Conservation (phyloP, 2,329 filamentous ascomycete species). For the Fusarium mundagurra region DNA sequence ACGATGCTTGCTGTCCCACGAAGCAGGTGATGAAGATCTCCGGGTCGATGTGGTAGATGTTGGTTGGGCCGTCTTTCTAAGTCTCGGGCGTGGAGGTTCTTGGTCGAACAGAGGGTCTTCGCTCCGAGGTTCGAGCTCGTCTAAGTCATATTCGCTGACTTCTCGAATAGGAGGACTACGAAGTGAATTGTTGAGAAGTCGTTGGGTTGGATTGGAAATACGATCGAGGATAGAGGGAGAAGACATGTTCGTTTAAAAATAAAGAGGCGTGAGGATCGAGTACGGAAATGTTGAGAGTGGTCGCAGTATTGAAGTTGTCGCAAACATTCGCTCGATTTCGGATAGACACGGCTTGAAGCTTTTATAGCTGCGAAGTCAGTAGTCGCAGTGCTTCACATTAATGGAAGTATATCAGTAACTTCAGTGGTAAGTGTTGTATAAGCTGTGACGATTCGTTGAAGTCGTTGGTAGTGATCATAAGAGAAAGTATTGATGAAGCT, state of each 20-base stretch:
- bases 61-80: constrained; percentile 27
- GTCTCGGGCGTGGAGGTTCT: constrained; percentile 34
- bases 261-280: neutral
- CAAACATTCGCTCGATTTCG: constrained; percentile 14
- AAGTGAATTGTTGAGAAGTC: constrained; percentile 42
- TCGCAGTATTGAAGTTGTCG: constrained; percentile 12
- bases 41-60: neutral
- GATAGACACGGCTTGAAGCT: constrained; percentile 8
- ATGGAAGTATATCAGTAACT: neutral
- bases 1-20: constrained; percentile 41
- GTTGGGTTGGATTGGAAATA: constrained; percentile 38
- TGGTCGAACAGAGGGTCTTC: constrained; percentile 42
- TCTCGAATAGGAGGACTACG: constrained; percentile 39
- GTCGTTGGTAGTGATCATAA: neutral
- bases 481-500: constrained; percentile 18
- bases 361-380: neutral
- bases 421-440: neutral
- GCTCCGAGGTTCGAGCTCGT: constrained; percentile 51
- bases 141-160: constrained; percentile 51
- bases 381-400: neutral
- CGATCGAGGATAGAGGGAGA: constrained; percentile 44
- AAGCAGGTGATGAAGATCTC: constrained; percentile 31
- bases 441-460: neutral
- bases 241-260: constrained; percentile 33
- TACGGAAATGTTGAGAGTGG: neutral